These are phyloP conservation scores for Taphrina deformans DNA, from an alignment of 1,139 yeast species.

Conservation along the genomic window DNA sequence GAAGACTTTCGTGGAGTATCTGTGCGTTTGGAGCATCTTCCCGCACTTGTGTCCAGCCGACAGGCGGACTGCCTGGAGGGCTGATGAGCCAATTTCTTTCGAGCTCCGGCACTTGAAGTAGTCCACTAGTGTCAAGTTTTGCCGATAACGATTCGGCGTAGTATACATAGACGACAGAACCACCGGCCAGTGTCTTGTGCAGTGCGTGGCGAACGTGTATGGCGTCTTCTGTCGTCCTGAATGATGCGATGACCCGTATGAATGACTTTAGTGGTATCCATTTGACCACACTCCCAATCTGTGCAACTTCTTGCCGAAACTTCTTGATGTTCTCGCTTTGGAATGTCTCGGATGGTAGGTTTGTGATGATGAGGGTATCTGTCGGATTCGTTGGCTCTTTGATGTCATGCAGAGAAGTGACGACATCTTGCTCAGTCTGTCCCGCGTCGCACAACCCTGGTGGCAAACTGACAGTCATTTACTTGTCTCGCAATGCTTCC, in stretches of 20 bases:
- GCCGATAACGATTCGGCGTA: slow-evolving; percentile 37
- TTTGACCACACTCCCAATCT: slow-evolving; percentile 27
- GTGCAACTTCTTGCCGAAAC: not conserved
- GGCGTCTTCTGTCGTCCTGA: slow-evolving; percentile 43
- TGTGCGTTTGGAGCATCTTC: slow-evolving; percentile 47
- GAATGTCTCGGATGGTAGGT: slow-evolving; percentile 15
- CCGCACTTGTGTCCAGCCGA: slow-evolving; percentile 47
- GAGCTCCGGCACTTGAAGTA: slow-evolving; percentile 47
- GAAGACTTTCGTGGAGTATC: slow-evolving; percentile 7
- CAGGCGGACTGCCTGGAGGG: slow-evolving; percentile 53
- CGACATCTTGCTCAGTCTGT: not conserved
- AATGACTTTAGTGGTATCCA: slow-evolving; percentile 47
- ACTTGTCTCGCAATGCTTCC: not conserved
- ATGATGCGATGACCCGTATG: slow-evolving; percentile 47
- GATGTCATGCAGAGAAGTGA: slow-evolving; percentile 3
- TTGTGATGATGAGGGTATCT: slow-evolving; percentile 28
- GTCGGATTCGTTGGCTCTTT: slow-evolving; percentile 23
- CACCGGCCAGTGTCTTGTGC: slow-evolving; percentile 17
- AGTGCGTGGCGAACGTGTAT: slow-evolving; percentile 38
- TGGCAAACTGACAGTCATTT: not conserved
- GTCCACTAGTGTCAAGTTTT: not conserved
- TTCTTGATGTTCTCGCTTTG: not conserved
- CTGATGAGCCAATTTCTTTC: slow-evolving; percentile 49
- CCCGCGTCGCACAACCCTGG: not conserved
- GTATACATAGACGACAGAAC: slow-evolving; percentile 26